Base-by-base conservation (phyloP, 768 basidiomycete species). In the Suillus decipiens region DNA sequence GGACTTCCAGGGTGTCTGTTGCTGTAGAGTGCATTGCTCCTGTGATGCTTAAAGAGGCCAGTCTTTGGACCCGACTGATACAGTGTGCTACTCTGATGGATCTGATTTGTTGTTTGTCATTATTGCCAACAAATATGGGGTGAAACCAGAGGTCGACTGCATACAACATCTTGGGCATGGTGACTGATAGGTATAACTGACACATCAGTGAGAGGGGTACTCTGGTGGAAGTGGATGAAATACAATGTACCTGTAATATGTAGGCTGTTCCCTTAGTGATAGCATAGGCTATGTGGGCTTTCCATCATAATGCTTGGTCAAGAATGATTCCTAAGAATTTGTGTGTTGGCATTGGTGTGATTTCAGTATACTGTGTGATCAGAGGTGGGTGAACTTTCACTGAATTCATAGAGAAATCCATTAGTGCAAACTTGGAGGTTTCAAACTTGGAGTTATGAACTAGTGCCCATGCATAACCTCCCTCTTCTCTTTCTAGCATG, bases 361-460 rank as follows among this genome's bases (percentile, higher is more conserved):
- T 64, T n/a, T 5, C 28, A 0, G 36, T 15, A 1, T 28, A 24
- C 0, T 8, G 19, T 1, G 56, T 61, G 2, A 15, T 10, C 3
- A 65, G 12, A 4, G 64, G 60, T 0, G 55, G 41, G 4, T 31
- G 7, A 1, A 15, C 45, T 24, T 61, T 65, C 0, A 41, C 9
- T 4, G 8, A 8, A 2, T 51, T 51, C 50, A 28, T 51, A 0
- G 28, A 51, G 24, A 65, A 63, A 50, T 70, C 68, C 0, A 74
- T 65, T 5, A 73, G 65, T 1, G 64, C 55, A 5, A 72, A 72
- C 39, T 72, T 73, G 0, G 36, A 51, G 0, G 64, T 67, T 47
- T 72, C 62, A 12, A 73, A 72, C 0, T 15, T 2, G 0, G 67
- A 76, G 61, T 75, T 72, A 57, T 75, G 70, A 0, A 19, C 11